These are phyloP conservation scores for Niveomyces coronatus DNA, from an alignment of 2,329 filamentous ascomycete genomes.

Conservation along the genomic window DNA sequence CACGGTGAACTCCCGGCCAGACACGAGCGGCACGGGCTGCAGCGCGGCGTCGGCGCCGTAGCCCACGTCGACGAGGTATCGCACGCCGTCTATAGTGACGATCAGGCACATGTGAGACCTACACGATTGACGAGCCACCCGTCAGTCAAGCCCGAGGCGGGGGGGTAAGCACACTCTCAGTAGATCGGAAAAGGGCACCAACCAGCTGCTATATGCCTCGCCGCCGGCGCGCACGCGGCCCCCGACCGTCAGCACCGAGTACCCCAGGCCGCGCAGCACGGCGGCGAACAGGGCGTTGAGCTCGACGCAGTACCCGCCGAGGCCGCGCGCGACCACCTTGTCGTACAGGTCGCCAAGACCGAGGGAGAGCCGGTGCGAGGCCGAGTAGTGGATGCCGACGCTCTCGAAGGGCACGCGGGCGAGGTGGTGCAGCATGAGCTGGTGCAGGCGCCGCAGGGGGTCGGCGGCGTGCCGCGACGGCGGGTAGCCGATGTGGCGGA, in stretches of 20 bases:
- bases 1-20: conserved; percentile 20
- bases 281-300: conserved; percentile 34
- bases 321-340: conserved; percentile 33
- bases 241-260: conserved; percentile 37
- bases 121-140: background rate
- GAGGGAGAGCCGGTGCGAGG: conserved; percentile 25
- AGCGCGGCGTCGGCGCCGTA: conserved; percentile 40
- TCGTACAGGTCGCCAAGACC: conserved; percentile 30
- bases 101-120: conserved; percentile 52
- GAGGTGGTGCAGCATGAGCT: conserved; percentile 31
- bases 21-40: conserved; percentile 22
- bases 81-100: conserved; percentile 37
- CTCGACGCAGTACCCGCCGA: conserved; percentile 46
- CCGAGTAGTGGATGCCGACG: conserved; percentile 40
- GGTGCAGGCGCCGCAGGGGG: conserved; percentile 20
- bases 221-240: conserved; percentile 26
- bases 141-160: background rate
- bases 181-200: conserved; percentile 12
- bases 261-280: conserved; percentile 38
- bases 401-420: conserved; percentile 44
- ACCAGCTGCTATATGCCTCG: conserved; percentile 18
- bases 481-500: conserved; percentile 20
- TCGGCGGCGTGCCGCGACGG: conserved; percentile 13
- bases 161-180: conserved; percentile 11
- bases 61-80: conserved; percentile 47